Evolutionary conservation across 139 green algal species (phyloP), one percentile per base, ranked within the genome.

Genomic region (Marvania coccoides): DNA sequence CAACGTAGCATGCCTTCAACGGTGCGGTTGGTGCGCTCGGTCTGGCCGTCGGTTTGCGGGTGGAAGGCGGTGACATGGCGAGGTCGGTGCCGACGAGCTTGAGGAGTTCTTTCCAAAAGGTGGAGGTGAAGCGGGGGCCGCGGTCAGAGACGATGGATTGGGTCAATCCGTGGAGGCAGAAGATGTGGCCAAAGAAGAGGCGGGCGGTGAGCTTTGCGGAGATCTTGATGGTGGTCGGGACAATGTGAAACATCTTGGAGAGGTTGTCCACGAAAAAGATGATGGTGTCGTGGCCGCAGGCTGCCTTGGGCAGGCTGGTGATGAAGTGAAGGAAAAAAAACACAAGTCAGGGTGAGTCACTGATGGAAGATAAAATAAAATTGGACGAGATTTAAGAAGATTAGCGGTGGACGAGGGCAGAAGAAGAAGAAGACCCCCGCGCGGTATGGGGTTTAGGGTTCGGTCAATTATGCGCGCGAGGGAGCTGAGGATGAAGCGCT

Each of bases 31-130:
- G 67, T 58, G 5, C 80, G 67, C 54, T 92, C 85, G 12, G 79
- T 88, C 30, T 89, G 85, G 6, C 83, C 85, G 69, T 89, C 77
- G 8, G 75, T 81, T 38, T 88, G 58, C n/a, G n/a, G n/a, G n/a
- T n/a, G n/a, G n/a, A n/a, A n/a, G 2, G 82, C 3, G 78, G 83
- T 47, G 75, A 83, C 30, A 88, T 71, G 1, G 31, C 47, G 2
- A 80, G 58, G 6, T 74, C 60, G 1, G 73, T 84, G 15, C 72
- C 75, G 2, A 79, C 14, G 1, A 68, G n/a, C 4, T 55, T 12
- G 23, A 60, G 77, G 5, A 87, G 34, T 9, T 47, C 15, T 40
- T 54, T 28, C 73, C 69, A 88, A 24, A 87, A 86, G 6, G 60
- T 33, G 24, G 34, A 63, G 0, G 54, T 70, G 47, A 91, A 91